phyloP scores from a whole-genome alignment of 2,329 filamentous ascomycete genomes.

The Fusarium sp. region DNA sequence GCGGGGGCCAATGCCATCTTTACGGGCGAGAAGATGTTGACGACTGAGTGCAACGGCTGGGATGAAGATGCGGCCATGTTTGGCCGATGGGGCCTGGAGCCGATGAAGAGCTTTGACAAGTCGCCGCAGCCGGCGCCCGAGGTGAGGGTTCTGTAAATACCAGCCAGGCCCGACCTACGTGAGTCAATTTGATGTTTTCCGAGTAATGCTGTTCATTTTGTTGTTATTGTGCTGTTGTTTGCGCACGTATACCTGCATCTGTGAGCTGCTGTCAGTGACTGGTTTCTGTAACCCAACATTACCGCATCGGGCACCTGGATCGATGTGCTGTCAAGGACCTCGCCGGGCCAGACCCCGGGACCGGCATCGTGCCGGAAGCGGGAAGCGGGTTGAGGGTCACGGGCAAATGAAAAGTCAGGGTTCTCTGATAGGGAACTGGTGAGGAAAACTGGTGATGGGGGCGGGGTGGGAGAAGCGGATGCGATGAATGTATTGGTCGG shows the following conservation, averaged over 20 bases:
- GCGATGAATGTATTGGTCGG: conserved; percentile 23
- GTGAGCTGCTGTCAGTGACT: not conserved
- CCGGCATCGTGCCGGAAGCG: conserved; percentile 31
- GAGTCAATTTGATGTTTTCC: not conserved
- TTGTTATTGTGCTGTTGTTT: not conserved
- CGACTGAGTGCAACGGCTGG: conserved; percentile 92
- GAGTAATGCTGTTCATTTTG: too few relatives aligned
- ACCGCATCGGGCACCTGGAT: conserved; percentile 1
- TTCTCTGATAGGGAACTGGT: conserved; percentile 3
- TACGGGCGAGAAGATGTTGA: conserved; percentile 96
- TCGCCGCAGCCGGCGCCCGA: conserved; percentile 47
- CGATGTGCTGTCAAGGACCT: not conserved
- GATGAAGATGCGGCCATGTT: conserved; percentile 91
- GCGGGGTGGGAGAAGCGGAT: conserved; percentile 9
- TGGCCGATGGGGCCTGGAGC: conserved; percentile 83
- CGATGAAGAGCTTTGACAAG: conserved; percentile 75
- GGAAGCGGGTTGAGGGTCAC: conserved; percentile 22
- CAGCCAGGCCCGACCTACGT: not conserved
- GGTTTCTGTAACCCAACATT: not conserved
- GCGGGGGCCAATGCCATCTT: conserved; percentile 96
- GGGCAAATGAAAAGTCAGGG: conserved; percentile 13
- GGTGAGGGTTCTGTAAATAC: conserved; percentile 44
- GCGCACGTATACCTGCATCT: not conserved
- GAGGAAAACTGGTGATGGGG: conserved; percentile 14
- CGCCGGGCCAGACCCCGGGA: conserved; percentile 20